A percentile compares a stretch with the other conserved stretches of the same genome.
Evolutionary conservation across 1,284 basidiomycete genomes (phyloP).

Genomic region (Pyrrhoderma noxium): DNA sequence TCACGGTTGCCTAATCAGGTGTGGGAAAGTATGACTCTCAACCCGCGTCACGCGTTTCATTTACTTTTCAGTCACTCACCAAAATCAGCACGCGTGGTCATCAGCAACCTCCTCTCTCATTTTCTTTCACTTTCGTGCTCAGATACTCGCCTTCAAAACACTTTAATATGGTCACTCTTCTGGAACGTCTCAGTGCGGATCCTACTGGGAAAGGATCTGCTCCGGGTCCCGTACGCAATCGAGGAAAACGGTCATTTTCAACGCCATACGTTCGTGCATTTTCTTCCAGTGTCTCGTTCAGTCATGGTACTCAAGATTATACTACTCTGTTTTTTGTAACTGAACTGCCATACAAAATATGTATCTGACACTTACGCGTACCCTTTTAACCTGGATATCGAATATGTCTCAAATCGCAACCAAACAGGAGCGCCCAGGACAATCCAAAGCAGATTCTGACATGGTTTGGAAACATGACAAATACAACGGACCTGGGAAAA

Average conservation of each 20-base stretch:
- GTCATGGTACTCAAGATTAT: constrained; percentile 1
- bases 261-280: constrained; percentile 63
- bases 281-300: constrained; percentile 17
- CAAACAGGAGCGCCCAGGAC: constrained; percentile 28
- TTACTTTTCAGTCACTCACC: too few species aligned
- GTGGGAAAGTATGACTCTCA: too few species aligned
- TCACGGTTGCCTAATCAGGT: too few species aligned
- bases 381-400: constrained; percentile 3
- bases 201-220: constrained; percentile 7
- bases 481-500: constrained; percentile 51
- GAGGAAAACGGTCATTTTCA: constrained; percentile 33
- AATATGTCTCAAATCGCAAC: constrained; percentile 8
- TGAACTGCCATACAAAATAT: background rate
- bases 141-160: too few species aligned
- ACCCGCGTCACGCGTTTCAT: too few species aligned
- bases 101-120: too few species aligned
- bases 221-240: constrained; percentile 53
- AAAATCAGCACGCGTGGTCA: too few species aligned
- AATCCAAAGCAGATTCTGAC: constrained; percentile 61
- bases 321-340: background rate
- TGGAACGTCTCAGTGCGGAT: too few species aligned
- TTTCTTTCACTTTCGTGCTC: too few species aligned
- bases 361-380: too few species aligned
- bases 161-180: too few species aligned
- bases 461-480: constrained; percentile 67